Base-by-base conservation (phyloP, 2,329 filamentous ascomycete species). In the Sclerotinia nivalis region DNA sequence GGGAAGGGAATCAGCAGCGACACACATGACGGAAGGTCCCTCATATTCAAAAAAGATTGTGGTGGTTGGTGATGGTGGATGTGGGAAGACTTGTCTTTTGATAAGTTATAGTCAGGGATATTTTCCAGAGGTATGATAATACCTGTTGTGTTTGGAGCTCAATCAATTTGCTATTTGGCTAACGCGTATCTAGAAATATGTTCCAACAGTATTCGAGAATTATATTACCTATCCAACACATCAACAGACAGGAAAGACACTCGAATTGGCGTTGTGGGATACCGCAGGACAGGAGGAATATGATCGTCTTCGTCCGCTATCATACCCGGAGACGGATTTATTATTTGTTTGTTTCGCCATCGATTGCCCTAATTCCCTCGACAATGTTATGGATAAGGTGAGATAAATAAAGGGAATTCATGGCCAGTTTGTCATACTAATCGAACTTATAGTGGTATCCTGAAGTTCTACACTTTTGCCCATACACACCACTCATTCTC, bases 371-470 rank as follows among this genome's bases (percentile, higher is more conserved):
- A 97, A 97, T 81, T 98, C 95, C 9, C 86, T 99, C 67, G 96
- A 99, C 80, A 99, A 99, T 81, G 95, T 99, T 71, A 91, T 98
- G 84, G 96, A 99, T 84, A 99, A 99, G 91, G 96, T 97, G 84
- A 73, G 84, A 66, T 43, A 6, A 43, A 43, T 31, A 15, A 58
- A 20, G 28, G 45, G n/a, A 20, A 15, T 22, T 37, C 10, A 34
- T 15, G 10, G 28, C 13, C 28, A 49, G 34, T n/a, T 52, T 28
- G 71, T 73, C 58, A 49, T 60, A 45, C 58, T 69, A 55, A 69
- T 40, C n/a, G 28, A 22, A 4, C 58, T 15, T 20, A 31, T 76
- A 98, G 96, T 99, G 96, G 96, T 99, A 97, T 79, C 96, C 96
- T 71, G 96, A 99, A 84, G 96, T 99, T 77, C 89, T 98, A 69